Evolutionary conservation across 345 rosid genomes (phyloP), one percentile per base, ranked within the genome.

Genomic region (Hibiscus tridactylites): DNA sequence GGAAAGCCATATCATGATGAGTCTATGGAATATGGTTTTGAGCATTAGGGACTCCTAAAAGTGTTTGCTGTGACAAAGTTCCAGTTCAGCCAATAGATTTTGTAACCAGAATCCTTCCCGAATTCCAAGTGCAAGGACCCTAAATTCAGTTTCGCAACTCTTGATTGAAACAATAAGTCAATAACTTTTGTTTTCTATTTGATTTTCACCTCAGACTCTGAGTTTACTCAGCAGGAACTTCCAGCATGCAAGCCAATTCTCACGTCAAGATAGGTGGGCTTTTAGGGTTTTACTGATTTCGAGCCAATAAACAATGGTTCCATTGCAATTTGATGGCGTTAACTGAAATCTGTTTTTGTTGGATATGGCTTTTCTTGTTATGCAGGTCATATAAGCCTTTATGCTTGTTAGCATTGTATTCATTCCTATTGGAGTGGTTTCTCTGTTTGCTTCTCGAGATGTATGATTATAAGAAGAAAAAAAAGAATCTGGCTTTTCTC

Each of bases 221-320:
- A 71, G 79, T 95, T 95, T 80, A 90, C 96, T 24, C 99, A 95
- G 72, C 99, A 92, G 73, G 99, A 95, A 79, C 98, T 95, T 77
- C 94, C 97, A 3, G 99, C 99, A 62, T 95, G 99, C 85, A 95
- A 95, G 81, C 99, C 99, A 24, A 95, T 95, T 75, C 97, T 95
- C 28, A 95, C 98, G 1, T 96, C 97, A 17, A 65, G 85, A 78
- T 95, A 94, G 97, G 99, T 91, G 79, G 82, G 82, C 52, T 78
- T 26, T 35, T 21, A 0, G 13, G 49, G 49, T 46, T 46, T 31
- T 46, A 46, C 12, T 46, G 10, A 10, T 2, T 42, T 54, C 28
- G 0, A 54, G 12, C 3, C 10, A 28, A 54, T 54, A 17, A 9
- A 8, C 59, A 54, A 56, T 4, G 54, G 7, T 59, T 60, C 26